Percentiles rank a stretch among this genome's conserved stretches.
These are phyloP conservation scores for Solanum chaucha DNA, from an alignment of 257 asterid species.

Conservation along the genomic window DNA sequence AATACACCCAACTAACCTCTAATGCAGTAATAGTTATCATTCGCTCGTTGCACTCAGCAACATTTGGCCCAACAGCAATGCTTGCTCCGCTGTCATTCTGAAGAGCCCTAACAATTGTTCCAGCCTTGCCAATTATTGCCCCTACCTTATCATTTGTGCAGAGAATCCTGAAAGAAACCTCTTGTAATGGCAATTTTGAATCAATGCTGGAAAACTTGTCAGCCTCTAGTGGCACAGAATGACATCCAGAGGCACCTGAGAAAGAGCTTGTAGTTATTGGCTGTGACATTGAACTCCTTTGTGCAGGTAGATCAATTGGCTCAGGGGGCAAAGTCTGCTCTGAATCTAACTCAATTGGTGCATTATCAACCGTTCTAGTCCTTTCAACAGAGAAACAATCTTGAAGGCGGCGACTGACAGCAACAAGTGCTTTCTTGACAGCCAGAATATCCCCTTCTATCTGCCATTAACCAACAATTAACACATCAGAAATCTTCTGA, in stretches of 20 bases:
- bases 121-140: slow-evolving; percentile 65
- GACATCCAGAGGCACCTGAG: slow-evolving; percentile 13
- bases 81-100: slow-evolving; percentile 48
- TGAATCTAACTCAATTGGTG: slow-evolving; percentile 13
- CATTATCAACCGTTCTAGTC: slow-evolving; percentile 15
- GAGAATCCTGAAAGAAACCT: slow-evolving; percentile 53
- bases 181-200: slow-evolving; percentile 22
- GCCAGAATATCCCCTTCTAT: slow-evolving; percentile 47
- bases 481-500: neutral
- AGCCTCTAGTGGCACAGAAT: slow-evolving; percentile 7
- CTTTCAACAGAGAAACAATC: slow-evolving; percentile 36
- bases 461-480: slow-evolving; percentile 18
- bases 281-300: slow-evolving; percentile 22
- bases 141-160: slow-evolving; percentile 56
- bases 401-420: slow-evolving; percentile 54
- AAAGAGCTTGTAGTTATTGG: slow-evolving; percentile 24
- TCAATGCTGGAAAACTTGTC: slow-evolving; percentile 20
- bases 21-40: slow-evolving; percentile 47
- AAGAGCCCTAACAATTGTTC: slow-evolving; percentile 41
- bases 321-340: slow-evolving; percentile 17
- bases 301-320: slow-evolving; percentile 24
- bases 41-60: slow-evolving; percentile 48
- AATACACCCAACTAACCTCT: slow-evolving; percentile 30
- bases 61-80: slow-evolving; percentile 36
- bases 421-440: slow-evolving; percentile 62